phyloP scores from a whole-genome alignment of 2,329 filamentous ascomycete genomes.

The Aspergillus viridinutans region DNA sequence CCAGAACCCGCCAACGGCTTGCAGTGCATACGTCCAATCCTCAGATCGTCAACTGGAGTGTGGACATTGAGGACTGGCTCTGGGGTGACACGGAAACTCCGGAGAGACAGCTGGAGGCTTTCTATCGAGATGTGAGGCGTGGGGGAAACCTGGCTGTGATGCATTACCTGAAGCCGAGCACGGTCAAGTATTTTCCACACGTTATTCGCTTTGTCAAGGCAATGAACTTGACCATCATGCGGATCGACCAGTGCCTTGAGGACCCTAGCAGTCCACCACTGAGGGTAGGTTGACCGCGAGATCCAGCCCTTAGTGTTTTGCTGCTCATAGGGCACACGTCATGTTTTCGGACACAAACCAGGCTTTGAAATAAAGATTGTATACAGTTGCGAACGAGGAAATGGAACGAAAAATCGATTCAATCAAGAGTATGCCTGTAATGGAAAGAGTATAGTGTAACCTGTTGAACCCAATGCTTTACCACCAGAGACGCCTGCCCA shows the following conservation, averaged over 20 bases:
- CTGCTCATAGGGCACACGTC: conserved; percentile 3
- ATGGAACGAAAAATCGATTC: not conserved
- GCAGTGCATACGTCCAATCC: conserved; percentile 50
- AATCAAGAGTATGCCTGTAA: not conserved
- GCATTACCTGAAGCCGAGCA: conserved; percentile 64
- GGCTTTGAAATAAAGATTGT: not conserved
- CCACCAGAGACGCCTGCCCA: not conserved
- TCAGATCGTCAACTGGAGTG: conserved; percentile 63
- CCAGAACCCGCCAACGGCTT: conserved; percentile 61
- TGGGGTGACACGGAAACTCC: conserved; percentile 61
- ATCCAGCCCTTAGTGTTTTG: conserved; percentile 30
- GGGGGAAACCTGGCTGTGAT: conserved; percentile 64
- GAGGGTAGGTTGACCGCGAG: not conserved
- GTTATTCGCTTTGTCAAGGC: conserved; percentile 63
- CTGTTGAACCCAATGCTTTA: not conserved
- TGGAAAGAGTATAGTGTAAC: not conserved
- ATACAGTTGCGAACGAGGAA: not conserved
- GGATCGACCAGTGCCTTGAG: conserved; percentile 63
- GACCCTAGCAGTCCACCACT: conserved; percentile 43
- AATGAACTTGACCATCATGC: conserved; percentile 62
- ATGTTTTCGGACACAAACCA: not conserved
- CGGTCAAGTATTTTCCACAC: conserved; percentile 59
- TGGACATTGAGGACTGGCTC: conserved; percentile 68
- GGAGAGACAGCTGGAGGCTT: conserved; percentile 63
- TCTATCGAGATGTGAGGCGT: conserved; percentile 58